Percentiles rank a stretch among this genome's conserved stretches.
These are phyloP conservation scores for Alloascoidea hylecoeti DNA, from an alignment of 805 yeast genomes.

Conservation along the genomic window DNA sequence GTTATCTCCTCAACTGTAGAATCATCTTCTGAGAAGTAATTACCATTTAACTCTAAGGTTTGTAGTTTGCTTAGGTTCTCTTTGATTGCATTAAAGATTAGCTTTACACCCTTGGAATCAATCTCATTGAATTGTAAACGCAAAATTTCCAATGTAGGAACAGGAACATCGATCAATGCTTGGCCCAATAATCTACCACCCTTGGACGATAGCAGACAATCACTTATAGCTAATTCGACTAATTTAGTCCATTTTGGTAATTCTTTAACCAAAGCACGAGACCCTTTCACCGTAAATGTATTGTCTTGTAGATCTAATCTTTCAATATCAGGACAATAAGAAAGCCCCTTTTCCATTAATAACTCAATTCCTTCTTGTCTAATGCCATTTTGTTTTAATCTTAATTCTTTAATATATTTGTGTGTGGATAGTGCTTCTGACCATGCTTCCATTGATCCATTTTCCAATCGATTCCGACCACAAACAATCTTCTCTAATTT, in stretches of 20 bases:
- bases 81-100: slow-evolving; percentile 40
- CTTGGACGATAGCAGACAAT: slow-evolving; percentile 67
- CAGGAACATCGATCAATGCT: slow-evolving; percentile 16
- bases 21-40: slow-evolving; percentile 81
- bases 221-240: slow-evolving; percentile 74
- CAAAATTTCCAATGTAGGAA: slow-evolving; percentile 34
- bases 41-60: slow-evolving; percentile 80
- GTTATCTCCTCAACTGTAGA: slow-evolving; percentile 47
- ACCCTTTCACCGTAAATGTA: slow-evolving; percentile 67
- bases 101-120: slow-evolving; percentile 45
- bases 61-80: slow-evolving; percentile 45
- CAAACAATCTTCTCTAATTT: slow-evolving; percentile 77
- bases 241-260: slow-evolving; percentile 52
- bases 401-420: slow-evolving; percentile 52
- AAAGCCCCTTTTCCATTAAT: slow-evolving; percentile 60
- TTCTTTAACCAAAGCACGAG: slow-evolving; percentile 46
- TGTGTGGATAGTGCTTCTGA: slow-evolving; percentile 79
- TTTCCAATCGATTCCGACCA: slow-evolving; percentile 94
- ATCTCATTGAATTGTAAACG: slow-evolving; percentile 85
- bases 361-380: slow-evolving; percentile 84
- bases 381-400: slow-evolving; percentile 92
- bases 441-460: slow-evolving; percentile 80
- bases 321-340: slow-evolving; percentile 41
- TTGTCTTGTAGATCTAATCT: slow-evolving; percentile 87
- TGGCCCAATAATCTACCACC: slow-evolving; percentile 51